These are phyloP conservation scores for Cydonia oblonga DNA, from an alignment of 331 rosid species.

Conservation along the genomic window DNA sequence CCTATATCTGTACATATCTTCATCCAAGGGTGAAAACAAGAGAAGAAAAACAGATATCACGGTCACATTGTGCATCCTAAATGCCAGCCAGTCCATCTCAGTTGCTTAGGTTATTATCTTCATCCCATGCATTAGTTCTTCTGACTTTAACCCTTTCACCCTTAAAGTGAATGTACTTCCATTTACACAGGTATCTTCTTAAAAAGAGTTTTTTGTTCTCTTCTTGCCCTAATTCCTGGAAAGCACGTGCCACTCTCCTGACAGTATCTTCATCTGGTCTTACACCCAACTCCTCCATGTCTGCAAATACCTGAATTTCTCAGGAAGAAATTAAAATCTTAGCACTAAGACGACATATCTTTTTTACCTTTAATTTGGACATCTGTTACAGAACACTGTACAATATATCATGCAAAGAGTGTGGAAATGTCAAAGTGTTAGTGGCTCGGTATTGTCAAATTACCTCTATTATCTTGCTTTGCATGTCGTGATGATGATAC, in stretches of 20 bases:
- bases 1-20: background rate
- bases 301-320: constrained; percentile 60
- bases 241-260: constrained; percentile 51
- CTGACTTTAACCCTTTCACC: constrained; percentile 73
- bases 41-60: background rate
- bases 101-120: constrained; percentile 17
- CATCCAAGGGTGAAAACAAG: background rate
- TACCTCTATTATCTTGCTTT: constrained; percentile 61
- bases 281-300: constrained; percentile 76
- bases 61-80: background rate
- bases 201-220: constrained; percentile 46
- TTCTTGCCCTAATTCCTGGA: constrained; percentile 50
- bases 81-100: constrained; percentile 9
- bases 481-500: constrained; percentile 65
- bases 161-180: constrained; percentile 80
- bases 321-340: background rate
- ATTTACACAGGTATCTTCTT: constrained; percentile 52
- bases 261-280: constrained; percentile 87
- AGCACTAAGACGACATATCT: background rate
- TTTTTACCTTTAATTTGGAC: background rate
- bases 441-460: background rate
- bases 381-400: background rate
- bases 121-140: constrained; percentile 34
- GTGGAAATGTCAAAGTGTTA: background rate
- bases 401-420: too few relatives aligned